Evolutionary conservation across 2,329 filamentous ascomycete genomes (phyloP).

Genomic region (Claviceps paspali): DNA sequence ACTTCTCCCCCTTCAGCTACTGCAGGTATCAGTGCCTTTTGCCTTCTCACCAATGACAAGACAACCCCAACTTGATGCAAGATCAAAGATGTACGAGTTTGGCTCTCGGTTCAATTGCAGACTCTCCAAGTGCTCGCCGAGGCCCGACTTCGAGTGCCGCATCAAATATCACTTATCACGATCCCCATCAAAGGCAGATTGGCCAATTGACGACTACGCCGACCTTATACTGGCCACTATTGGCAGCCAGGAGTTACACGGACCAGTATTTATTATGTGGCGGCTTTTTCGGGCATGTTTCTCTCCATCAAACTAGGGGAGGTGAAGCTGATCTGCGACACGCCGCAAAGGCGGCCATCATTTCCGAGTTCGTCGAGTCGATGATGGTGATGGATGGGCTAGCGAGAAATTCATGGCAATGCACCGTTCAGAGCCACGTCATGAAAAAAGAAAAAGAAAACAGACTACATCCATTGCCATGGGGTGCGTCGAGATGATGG

Average conservation of each 20-base stretch:
- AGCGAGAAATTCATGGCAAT: neutral
- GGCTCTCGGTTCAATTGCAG: neutral
- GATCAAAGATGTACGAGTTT: neutral
- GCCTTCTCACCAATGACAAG: neutral
- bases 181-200: conserved; percentile 1
- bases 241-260: conserved; percentile 7
- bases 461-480: neutral
- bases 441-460: neutral
- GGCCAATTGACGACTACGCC: neutral
- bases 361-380: neutral
- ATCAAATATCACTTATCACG: neutral
- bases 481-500: neutral
- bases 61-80: neutral
- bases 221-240: conserved; percentile 3
- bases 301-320: neutral
- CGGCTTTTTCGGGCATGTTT: neutral
- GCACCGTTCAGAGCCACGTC: neutral
- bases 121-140: neutral
- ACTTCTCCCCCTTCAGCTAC: neutral
- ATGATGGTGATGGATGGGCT: neutral
- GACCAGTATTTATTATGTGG: conserved; percentile 6
- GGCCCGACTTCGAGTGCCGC: neutral
- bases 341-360: neutral
- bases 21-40: neutral
- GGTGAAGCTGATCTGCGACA: conserved; percentile 3